Percentiles rank a stretch among this genome's conserved stretches.
phyloP scores from a whole-genome alignment of 176 grass and related monocot genomes.

The Zea mays region Zm-B73-REFERENCE-NAM-5.0 NC_050104.1:4943001-4943500 shows the following conservation, averaged over 20 bases:
- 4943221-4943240: constrained; percentile 15
- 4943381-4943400: not conserved
- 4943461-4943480: constrained; percentile 22
- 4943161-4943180: not conserved
- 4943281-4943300: constrained; percentile 38
- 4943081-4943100: not conserved
- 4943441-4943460: constrained; percentile 46
- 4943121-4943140: not conserved
- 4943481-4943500: not conserved
- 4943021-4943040: not conserved
- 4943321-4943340: not conserved
- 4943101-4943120: not conserved
- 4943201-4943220: not conserved
- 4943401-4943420: not conserved
- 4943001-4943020: too few species aligned
- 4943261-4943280: constrained; percentile 38
- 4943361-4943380: constrained; percentile 2
- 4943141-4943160: constrained; percentile 13
- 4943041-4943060: constrained; percentile 21
- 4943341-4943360: constrained; percentile 11
- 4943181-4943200: not conserved
- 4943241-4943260: constrained; percentile 6
- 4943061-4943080: not conserved
- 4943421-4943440: not conserved
- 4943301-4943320: not conserved